Evolutionary conservation across 305 asterid genomes (phyloP), one percentile per base, ranked within the genome.

Genomic region (Solanum hybrid): DNA sequence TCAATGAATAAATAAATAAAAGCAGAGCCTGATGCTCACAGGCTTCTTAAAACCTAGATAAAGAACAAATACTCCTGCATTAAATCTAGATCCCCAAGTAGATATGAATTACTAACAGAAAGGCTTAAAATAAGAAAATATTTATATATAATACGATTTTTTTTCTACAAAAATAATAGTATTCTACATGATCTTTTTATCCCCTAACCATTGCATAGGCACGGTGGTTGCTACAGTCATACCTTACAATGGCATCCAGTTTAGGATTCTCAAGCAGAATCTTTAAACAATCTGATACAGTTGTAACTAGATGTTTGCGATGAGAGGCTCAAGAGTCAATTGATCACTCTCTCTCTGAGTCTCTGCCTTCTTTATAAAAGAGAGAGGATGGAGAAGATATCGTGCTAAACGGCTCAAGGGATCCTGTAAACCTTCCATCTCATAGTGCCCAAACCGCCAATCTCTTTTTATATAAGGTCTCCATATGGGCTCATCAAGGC

Each of bases 381-480:
- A 90, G 91, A 97, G 89, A 79, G 95, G 95, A 14, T 90, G 94
- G 89, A 95, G 93, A 79, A 94, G 15, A 31, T 22, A 91, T 91
- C 96, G 93, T 26, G 97, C 91, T 87, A 96, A 41, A 22, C 96
- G 94, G 92, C 99, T 94, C 92, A 97, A 91, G 3, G 99, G 99
- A 90, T 97, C 99, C 94, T 96, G 99, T 91, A 96, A 91, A 29
- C 98, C 97, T 90, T 97, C 98, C 97, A 97, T 95, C 89, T 95
- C 95, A 89, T 97, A 96, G 94, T 95, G 97, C 79, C 99, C 99
- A 79, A 97, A 96, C 36, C 99, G 94, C 99, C 99, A 97, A 90
- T 96, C 99, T 79, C 98, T 92, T 79, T 89, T 90, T 70, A 93
- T 72, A 75, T 93, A 97, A 38, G 96, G 93, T 77, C 97, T 92